Evolutionary conservation across 176 grass and related monocot species (phyloP).

Genomic region (Calamus simplicifolius): DNA sequence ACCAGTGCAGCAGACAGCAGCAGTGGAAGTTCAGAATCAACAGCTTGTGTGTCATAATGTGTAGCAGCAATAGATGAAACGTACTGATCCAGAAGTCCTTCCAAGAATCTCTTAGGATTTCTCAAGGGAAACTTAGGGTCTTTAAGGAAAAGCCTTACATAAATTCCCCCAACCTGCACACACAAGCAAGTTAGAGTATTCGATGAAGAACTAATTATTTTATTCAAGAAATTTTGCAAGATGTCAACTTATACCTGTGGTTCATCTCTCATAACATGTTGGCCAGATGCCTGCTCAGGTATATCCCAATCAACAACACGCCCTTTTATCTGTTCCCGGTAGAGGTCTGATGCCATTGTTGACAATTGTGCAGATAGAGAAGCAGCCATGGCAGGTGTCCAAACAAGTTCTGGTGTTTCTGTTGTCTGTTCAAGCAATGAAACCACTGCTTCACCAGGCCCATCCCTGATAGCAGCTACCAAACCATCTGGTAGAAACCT

Average conservation of each 20-base stretch:
- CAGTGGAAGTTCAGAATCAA: slow-evolving; percentile 87
- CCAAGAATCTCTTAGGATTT: slow-evolving; percentile 98
- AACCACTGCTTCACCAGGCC: slow-evolving; percentile 90
- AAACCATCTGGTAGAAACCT: slow-evolving; percentile 95
- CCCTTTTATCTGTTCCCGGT: slow-evolving; percentile 97
- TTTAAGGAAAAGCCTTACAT: slow-evolving; percentile 95
- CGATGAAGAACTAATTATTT: too few species aligned
- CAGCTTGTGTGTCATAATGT: slow-evolving; percentile 69
- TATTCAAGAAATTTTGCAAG: too few species aligned
- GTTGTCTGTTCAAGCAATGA: slow-evolving; percentile 86
- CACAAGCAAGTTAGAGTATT: too few species aligned
- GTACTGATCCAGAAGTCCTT: slow-evolving; percentile 98
- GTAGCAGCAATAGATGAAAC: slow-evolving; percentile 91
- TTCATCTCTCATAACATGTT: slow-evolving; percentile 99
- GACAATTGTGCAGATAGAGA: slow-evolving; percentile 92
- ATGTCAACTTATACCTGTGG: slow-evolving; percentile 56
- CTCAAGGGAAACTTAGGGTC: slow-evolving; percentile 98
- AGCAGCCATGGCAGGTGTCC: slow-evolving; percentile 96
- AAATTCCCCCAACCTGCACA: slow-evolving; percentile 93
- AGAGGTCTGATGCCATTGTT: slow-evolving; percentile 87
- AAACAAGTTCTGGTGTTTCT: slow-evolving; percentile 99
- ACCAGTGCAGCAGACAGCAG: slow-evolving; percentile 91
- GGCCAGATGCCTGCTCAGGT: slow-evolving; percentile 88
- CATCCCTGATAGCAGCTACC: slow-evolving; percentile 88
- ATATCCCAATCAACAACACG: slow-evolving; percentile 95